Base-by-base conservation (phyloP, 2,329 filamentous ascomycete genomes). In the Thelonectria discophora region DNA sequence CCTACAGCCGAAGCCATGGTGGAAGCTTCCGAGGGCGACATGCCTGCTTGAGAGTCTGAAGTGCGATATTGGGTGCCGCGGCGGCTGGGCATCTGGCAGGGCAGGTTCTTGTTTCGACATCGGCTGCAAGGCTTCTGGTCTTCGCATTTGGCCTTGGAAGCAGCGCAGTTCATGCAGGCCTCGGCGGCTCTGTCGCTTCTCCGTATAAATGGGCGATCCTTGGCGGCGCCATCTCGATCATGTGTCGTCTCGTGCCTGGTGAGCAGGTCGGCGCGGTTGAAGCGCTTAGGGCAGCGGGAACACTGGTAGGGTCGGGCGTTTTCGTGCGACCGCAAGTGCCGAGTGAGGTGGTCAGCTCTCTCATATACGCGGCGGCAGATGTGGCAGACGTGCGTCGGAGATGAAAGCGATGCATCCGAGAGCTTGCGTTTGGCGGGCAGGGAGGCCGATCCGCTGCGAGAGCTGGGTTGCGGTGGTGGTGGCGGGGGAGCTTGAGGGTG, bases 331-430 rank as follows among this genome's bases (percentile, higher is more conserved):
- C 69, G 62, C 49, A 71, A 46, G 42, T 71, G 69, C 52, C 69
- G 68, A 46, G 69, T 71, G 39, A 71, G 60, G 51, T 71, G 69
- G 15, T 71, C 69, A 21, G 69, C 69, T 60, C 69, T 64, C 49
- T 71, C 69, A 54, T 71, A 71, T 18, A 71, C 69, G 49, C 69
- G 69, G 32, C 69, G 66, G 17, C 69, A 71, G 52, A 71, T 71
- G 37, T 71, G 69, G 48, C 69, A 71, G 53, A 71, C 69, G 51
- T 71, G 69, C 18, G 69, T 70, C 15, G 69, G 64, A 18, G 69
- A 71, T n/a, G 69, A 68, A 50, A 62, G 40, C 9, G 69, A 71
- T 9, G 55, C 67, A 55, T 71, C 63, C 21, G 69, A 71, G 20
- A 71, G 65, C 42, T 71, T 71, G 60, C 69, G 68, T 40, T 71